Evolutionary conservation across 371 early-diverging fungal species (phyloP), one percentile per base, ranked within the genome.

Genomic region (Rhizomucor pusillus): DNA sequence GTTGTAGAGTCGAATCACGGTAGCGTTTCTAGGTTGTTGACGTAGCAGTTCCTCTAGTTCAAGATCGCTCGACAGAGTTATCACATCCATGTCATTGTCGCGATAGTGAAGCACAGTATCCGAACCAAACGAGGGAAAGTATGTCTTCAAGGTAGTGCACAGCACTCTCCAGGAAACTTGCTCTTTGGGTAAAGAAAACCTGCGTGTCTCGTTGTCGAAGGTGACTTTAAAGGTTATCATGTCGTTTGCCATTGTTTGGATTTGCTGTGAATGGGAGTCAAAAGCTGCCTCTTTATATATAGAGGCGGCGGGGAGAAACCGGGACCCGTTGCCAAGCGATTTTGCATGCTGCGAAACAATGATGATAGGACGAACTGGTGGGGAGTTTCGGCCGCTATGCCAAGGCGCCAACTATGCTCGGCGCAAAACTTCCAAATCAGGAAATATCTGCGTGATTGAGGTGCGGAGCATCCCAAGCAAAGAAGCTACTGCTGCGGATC

Each of bases 1-100:
- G 13, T 50, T 41, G 37, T 57, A 57, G 14, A 57, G 46, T 24
- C 57, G 50, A 16, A 57, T 24, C 9, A 54, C 35, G 0, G 35
- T 18, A 33, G 34, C 45, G 16, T 18, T 25, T 14, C 43, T 39
- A 6, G 51, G 50, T 39, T 47, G 55, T 14, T 56, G 56, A 19
- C 49, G 49, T 9, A 57, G 40, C 10, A 57, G 36, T 25, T 50
- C 57, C n/a, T 14, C 23, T 9, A 57, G 54, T 25, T 63, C 63
- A 10, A 45, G 29, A 41, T 57, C 55, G 16, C 41, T 57, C 13
- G 63, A 57, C 1, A 57, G 45, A 1, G 54, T 52, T 10, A 57
- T 50, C 16, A 63, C 40, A 46, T 57, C 63, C 13, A 46, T 23
- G 18, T 63, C 58, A 23, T 35, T 50, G 23, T 63, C 58, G 16